These are phyloP conservation scores for Kodamaea fukazawae DNA, from an alignment of 805 yeast species.

Conservation along the genomic window DNA sequence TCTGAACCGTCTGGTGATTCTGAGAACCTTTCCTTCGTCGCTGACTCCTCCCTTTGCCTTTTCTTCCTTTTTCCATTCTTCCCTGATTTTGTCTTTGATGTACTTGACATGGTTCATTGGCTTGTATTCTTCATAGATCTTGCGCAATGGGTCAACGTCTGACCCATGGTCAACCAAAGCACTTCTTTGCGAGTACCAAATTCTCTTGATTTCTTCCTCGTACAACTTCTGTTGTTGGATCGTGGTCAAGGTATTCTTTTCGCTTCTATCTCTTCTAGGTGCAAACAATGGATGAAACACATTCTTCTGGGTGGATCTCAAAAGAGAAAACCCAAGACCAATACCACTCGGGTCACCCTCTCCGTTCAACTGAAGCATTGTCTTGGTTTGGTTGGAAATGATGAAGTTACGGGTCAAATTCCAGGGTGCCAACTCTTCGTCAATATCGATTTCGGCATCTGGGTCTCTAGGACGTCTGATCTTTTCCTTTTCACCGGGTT, in stretches of 20 bases:
- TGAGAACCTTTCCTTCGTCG: constrained; percentile 26
- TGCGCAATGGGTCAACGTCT: constrained; percentile 34
- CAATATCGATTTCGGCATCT: constrained; percentile 54
- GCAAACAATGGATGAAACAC: constrained; percentile 57
- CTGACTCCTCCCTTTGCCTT: constrained; percentile 25
- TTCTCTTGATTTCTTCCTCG: constrained; percentile 82
- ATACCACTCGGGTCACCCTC: constrained; percentile 94
- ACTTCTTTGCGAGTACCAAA: constrained; percentile 83
- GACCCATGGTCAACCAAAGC: constrained; percentile 43
- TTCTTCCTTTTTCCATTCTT: constrained; percentile 34
- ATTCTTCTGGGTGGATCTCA: constrained; percentile 92
- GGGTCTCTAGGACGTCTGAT: constrained; percentile 26
- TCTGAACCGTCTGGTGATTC: constrained; percentile 72
- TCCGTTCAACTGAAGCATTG: constrained; percentile 92
- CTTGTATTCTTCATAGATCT: constrained; percentile 37
- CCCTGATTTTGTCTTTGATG: constrained; percentile 32
- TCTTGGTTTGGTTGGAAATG: constrained; percentile 92
- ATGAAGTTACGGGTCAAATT: constrained; percentile 87
- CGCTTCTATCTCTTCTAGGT: constrained; percentile 34
- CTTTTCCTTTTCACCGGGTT: constrained; percentile 21
- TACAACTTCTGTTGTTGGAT: constrained; percentile 80
- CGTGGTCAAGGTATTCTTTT: constrained; percentile 38
- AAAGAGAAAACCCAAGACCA: constrained; percentile 83
- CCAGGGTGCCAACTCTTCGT: constrained; percentile 93
- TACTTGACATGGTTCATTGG: constrained; percentile 33